Evolutionary conservation across 1,284 basidiomycete species (phyloP).

Genomic region (Ganoderma lucidum): DNA sequence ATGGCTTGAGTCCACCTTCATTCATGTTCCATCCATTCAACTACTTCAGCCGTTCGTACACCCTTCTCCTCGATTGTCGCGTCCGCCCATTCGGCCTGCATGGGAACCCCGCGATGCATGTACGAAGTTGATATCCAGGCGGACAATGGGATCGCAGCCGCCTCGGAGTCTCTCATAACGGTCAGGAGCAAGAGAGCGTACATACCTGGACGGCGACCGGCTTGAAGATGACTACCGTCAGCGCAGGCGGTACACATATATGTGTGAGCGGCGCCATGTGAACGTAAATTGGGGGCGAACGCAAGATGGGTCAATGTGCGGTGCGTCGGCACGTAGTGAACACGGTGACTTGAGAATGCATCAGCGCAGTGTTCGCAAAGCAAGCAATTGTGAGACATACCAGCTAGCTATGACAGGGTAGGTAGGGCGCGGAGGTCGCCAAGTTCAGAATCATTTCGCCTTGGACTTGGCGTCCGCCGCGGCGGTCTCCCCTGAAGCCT

Average conservation of each 20-base stretch:
- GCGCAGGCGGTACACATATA: neutral
- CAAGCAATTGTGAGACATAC: neutral
- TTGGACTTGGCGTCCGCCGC: neutral
- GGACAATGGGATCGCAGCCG: no score
- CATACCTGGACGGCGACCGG: no score
- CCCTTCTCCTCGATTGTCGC: no score
- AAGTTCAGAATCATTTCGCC: neutral
- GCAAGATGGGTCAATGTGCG: neutral
- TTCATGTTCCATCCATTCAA: no score
- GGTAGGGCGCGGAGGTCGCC: neutral
- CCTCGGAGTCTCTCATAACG: no score
- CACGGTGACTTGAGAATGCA: neutral
- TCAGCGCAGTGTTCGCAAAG: neutral
- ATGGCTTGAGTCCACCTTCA: no score
- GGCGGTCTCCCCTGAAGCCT: constrained; percentile 16
- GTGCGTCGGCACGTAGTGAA: neutral
- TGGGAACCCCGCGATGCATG: no score
- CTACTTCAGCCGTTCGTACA: no score
- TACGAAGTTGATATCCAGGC: no score
- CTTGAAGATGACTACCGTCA: neutral
- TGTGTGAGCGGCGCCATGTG: neutral
- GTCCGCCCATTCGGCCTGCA: no score
- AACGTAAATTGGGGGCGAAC: neutral
- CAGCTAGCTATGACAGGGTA: neutral
- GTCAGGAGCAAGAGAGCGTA: no score